Conservation (phyloP, 805 yeast genomes). For the Ogataea saltuana region DNA sequence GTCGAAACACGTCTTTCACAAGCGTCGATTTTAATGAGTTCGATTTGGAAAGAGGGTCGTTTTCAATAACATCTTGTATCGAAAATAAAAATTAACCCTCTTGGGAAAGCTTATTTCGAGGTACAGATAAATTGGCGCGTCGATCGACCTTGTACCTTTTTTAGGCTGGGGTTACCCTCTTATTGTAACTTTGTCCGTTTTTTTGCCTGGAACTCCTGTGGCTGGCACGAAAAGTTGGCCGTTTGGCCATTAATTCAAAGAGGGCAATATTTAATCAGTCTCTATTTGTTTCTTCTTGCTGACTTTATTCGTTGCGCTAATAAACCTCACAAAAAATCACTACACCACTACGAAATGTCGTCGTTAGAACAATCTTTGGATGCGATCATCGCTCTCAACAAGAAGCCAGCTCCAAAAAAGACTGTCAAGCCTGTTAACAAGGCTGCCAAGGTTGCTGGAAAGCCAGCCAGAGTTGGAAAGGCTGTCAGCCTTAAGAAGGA, state of each 20-base stretch:
- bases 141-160: slow-evolving; percentile 2
- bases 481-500: slow-evolving; percentile 15
- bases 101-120: background rate
- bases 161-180: slow-evolving; percentile 11
- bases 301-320: background rate
- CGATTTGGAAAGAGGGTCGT: too few species aligned
- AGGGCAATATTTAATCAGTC: background rate
- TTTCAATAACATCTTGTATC: too few species aligned
- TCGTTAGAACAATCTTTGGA: slow-evolving; percentile 91
- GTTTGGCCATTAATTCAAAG: background rate
- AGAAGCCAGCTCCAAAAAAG: slow-evolving; percentile 35
- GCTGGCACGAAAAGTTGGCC: background rate
- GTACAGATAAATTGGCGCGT: background rate
- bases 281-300: background rate
- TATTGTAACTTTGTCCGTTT: background rate
- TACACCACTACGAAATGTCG: slow-evolving; percentile 52
- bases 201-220: slow-evolving; percentile 2
- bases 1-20: background rate
- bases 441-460: slow-evolving; percentile 34
- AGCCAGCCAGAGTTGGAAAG: slow-evolving; percentile 37
- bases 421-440: slow-evolving; percentile 32
- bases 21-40: background rate
- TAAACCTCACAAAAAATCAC: background rate
- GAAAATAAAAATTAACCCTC: too few species aligned
- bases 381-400: slow-evolving; percentile 76